Evolutionary conservation across 2,329 filamentous ascomycete genomes (phyloP).

Genomic region (Nemania diffusa): DNA sequence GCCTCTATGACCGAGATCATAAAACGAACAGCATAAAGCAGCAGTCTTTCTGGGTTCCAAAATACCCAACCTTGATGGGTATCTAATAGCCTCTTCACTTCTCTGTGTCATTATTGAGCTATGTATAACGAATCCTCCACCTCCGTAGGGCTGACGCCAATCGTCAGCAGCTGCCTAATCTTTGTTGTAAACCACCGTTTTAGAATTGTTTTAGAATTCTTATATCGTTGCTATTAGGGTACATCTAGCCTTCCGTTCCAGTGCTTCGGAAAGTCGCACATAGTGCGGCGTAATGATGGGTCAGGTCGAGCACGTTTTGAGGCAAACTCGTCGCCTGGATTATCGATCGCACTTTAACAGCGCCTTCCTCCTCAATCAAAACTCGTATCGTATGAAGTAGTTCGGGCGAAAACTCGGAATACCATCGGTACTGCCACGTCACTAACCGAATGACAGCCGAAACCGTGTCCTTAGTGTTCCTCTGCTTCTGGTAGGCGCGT

Average conservation of each 20-base stretch:
- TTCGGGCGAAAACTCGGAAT: constrained; percentile 97
- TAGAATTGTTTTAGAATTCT: too few relatives aligned
- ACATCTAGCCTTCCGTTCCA: constrained; percentile 81
- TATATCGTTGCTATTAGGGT: background rate
- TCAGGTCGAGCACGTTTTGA: constrained; percentile 91
- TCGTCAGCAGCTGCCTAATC: background rate
- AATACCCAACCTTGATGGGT: constrained; percentile 15
- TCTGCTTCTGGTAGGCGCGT: constrained; percentile 78
- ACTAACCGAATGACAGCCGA: constrained; percentile 89
- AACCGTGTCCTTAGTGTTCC: constrained; percentile 83
- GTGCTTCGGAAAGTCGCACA: constrained; percentile 96
- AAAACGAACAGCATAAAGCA: background rate
- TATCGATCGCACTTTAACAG: constrained; percentile 96
- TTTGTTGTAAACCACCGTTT: background rate
- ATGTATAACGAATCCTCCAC: constrained; percentile 23
- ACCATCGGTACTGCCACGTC: constrained; percentile 99
- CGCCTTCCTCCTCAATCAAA: constrained; percentile 96
- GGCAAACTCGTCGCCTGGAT: constrained; percentile 95
- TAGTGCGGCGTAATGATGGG: constrained; percentile 93
- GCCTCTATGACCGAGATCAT: background rate
- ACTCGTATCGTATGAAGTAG: constrained; percentile 88
- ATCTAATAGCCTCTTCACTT: constrained; percentile 29
- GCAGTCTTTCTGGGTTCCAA: background rate
- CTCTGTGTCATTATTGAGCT: constrained; percentile 19
- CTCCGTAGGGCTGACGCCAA: constrained; percentile 1